Evolutionary conservation across 2,329 filamentous ascomycete genomes (phyloP).

Genomic region (Aureobasidium melanogenum): DNA sequence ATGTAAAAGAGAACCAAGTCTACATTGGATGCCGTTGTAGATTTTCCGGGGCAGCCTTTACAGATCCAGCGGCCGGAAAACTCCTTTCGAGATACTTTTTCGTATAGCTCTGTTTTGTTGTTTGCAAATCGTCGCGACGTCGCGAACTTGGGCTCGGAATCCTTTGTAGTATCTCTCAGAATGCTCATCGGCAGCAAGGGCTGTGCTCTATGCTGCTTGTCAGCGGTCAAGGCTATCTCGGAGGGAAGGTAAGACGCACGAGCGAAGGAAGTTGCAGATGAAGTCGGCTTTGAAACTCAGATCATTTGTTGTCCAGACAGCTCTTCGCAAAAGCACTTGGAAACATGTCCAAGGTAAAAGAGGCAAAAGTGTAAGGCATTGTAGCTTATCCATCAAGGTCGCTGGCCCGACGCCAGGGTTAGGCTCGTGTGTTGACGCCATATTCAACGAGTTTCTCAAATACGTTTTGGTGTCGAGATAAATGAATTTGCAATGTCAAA

Average conservation of each 20-base stretch:
- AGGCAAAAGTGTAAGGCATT: background rate
- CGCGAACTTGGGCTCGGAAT: background rate
- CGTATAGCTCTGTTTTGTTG: background rate
- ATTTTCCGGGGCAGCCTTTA: background rate
- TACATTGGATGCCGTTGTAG: background rate
- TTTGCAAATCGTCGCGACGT: background rate
- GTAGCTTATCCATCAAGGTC: background rate
- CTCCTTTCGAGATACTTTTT: background rate
- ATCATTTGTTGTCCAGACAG: background rate
- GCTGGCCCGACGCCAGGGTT: background rate
- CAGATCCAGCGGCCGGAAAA: background rate
- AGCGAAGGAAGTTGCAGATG: background rate
- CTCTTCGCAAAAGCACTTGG: background rate
- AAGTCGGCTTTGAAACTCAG: background rate
- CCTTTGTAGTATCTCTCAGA: background rate
- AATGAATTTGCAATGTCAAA: too few relatives aligned
- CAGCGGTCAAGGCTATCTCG: background rate
- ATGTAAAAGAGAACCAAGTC: slow-evolving; percentile 12
- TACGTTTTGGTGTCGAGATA: background rate
- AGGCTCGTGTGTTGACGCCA: background rate
- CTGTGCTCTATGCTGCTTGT: background rate
- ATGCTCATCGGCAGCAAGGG: background rate
- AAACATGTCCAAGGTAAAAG: background rate
- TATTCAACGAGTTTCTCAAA: background rate
- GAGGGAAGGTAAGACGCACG: background rate